Evolutionary conservation across 805 yeast genomes (phyloP).

Genomic region (Teunomyces tritomae): DNA sequence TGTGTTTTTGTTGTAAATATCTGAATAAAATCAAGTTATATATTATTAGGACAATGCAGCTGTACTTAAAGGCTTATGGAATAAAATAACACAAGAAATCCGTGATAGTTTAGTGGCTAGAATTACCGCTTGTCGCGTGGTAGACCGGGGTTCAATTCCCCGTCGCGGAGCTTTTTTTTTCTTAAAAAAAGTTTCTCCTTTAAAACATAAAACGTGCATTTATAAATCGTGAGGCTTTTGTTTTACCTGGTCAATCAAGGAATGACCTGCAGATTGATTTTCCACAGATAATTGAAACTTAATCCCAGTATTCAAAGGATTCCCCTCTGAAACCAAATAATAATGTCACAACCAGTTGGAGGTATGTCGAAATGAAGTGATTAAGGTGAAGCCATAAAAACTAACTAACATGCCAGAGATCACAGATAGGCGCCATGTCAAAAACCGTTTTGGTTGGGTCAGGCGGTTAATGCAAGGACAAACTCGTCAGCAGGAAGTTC

Average conservation of each 20-base stretch:
- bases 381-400: no score
- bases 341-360: background rate
- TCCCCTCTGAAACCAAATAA: background rate
- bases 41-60: no score
- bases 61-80: background rate
- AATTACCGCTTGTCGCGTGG: slow-evolving; percentile 1
- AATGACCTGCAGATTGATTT: background rate
- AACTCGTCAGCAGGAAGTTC: slow-evolving; percentile 16
- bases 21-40: background rate
- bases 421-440: slow-evolving; percentile 27
- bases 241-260: background rate
- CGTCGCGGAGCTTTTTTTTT: slow-evolving; percentile 8
- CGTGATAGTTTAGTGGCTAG: slow-evolving; percentile 1
- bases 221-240: background rate
- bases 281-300: background rate
- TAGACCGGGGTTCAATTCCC: slow-evolving; percentile 1
- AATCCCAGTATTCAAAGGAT: background rate
- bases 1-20: background rate
- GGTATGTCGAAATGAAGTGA: background rate
- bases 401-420: background rate
- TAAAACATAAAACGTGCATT: no score
- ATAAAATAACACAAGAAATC: background rate
- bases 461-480: slow-evolving; percentile 39
- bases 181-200: no score
- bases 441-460: slow-evolving; percentile 41